Base-by-base conservation (phyloP, 73 alveolate species). In the Paramecium primaurelia region DNA sequence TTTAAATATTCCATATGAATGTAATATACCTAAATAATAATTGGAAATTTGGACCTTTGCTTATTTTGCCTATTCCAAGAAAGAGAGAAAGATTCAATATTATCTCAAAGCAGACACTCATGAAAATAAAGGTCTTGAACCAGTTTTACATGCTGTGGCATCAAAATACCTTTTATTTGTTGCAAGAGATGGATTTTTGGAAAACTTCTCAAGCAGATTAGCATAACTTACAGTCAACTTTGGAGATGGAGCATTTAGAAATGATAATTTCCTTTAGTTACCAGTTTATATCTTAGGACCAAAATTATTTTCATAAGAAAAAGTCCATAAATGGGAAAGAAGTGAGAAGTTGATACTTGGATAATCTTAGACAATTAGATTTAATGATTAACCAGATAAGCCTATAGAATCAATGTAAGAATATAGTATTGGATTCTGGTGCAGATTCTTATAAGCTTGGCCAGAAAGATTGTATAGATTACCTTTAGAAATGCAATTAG, bases 11-110 rank as follows among this genome's bases (percentile, higher is more conserved):
- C 73, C 71, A n/a, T 77, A 38, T 14, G 38, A 28, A 77, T 77
- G 90, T 37, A 77, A 77, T 45, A 77, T 77, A 10, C 90, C 90
- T 36, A 36, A 9, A 11, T 77, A 77, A 18, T 22, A 20, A 42
- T 32, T 42, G 14, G 90, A 77, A 26, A 38, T 77, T 77, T 77
- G 90, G 90, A 77, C 90, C 2, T 77, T 77, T 32, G 42, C 54
- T n/a, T 77, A 77, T 18, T 77, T 42, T 45, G 90, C 90, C 8
- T 77, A 77, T 22, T 42, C 73, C 22, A 77, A 77, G 40, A 20
- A 58, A n/a, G 90, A 18, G 22, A 20, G 40, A 25, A 77, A 77
- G 49, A 20, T 77, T 2, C 18, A 77, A 77, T 77, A 77, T 77
- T 77, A 38, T 32, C 71, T 77, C 3, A 42, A 9, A 22, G 90